Evolutionary conservation across 1,284 basidiomycete genomes (phyloP).

Genomic region (Phenoliferia sp.): DNA sequence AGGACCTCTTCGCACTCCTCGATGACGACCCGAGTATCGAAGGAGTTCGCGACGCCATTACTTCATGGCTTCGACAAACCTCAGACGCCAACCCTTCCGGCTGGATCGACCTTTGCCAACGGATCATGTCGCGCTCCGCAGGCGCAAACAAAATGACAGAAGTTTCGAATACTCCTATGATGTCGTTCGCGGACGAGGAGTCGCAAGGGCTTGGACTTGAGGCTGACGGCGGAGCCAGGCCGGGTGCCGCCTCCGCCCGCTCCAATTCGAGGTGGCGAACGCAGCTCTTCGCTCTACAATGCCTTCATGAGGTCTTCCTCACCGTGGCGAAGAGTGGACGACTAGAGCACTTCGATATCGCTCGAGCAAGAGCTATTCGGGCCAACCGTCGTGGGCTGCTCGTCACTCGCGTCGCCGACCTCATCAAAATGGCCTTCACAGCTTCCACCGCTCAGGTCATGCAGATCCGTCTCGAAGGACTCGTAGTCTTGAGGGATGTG

Average conservation of each 20-base stretch:
- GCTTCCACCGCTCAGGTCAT: conserved; percentile 93
- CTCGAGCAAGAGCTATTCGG: conserved; percentile 50
- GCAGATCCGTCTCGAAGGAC: conserved; percentile 88
- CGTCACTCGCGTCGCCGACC: conserved; percentile 76
- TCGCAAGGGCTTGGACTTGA: conserved; percentile 35
- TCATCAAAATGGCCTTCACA: conserved; percentile 97
- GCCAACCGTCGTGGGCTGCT: conserved; percentile 51
- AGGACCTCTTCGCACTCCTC: conserved; percentile 88
- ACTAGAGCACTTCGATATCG: conserved; percentile 73
- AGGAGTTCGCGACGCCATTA: conserved; percentile 86
- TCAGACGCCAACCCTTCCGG: conserved; percentile 87
- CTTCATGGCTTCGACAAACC: conserved; percentile 93
- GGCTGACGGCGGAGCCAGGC: conserved; percentile 17
- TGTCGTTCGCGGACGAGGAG: conserved; percentile 34
- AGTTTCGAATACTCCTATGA: not conserved
- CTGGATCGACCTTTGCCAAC: conserved; percentile 96
- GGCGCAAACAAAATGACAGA: conserved; percentile 5
- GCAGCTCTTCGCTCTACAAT: conserved; percentile 88
- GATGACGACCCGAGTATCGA: conserved; percentile 93
- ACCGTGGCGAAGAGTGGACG: conserved; percentile 68
- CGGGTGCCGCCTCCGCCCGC: conserved; percentile 13
- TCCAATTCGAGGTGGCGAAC: conserved; percentile 87
- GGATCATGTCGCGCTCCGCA: conserved; percentile 73
- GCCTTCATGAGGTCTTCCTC: conserved; percentile 81
- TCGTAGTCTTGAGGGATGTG: conserved; percentile 84